Percentiles rank a stretch among this genome's conserved stretches.
Evolutionary conservation across 768 basidiomycete species (phyloP).

Genomic region (Phlebiopsis flavidoalba): DNA sequence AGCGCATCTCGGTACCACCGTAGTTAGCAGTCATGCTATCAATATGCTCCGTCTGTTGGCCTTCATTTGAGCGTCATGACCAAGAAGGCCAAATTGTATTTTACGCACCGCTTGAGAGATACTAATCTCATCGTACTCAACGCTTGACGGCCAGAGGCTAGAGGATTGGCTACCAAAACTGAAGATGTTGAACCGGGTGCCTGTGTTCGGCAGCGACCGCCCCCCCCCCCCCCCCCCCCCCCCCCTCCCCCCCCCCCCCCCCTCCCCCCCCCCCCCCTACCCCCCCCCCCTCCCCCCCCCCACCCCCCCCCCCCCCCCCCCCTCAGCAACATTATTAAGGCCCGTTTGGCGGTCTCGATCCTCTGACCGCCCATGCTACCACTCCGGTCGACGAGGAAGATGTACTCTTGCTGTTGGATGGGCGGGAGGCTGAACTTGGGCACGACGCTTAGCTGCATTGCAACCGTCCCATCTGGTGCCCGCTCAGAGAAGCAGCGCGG

Average conservation of each 20-base stretch:
- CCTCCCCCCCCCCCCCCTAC: too few species aligned
- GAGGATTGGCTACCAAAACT: conserved; percentile 37
- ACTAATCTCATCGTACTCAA: not conserved
- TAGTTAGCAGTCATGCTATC: conserved; percentile 20
- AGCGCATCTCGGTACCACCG: conserved; percentile 48
- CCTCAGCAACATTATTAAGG: conserved; percentile 43
- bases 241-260: too few species aligned
- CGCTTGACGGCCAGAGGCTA: conserved; percentile 29
- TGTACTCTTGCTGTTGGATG: conserved; percentile 45
- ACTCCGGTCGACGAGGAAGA: conserved; percentile 58
- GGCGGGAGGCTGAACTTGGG: conserved; percentile 44
- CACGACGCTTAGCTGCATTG: conserved; percentile 49
- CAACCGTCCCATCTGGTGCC: conserved; percentile 22
- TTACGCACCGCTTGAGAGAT: not conserved
- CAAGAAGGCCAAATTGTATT: not conserved
- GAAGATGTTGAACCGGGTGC: conserved; percentile 50
- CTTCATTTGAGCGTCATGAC: not conserved
- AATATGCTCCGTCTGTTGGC: conserved; percentile 3
- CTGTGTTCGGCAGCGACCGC: conserved; percentile 38
- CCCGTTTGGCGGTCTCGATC: conserved; percentile 44
- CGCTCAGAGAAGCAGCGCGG: conserved; percentile 55
- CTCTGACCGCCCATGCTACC: conserved; percentile 42
- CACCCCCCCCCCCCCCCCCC: too few species aligned
- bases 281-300: too few species aligned
- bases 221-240: too few species aligned